These are phyloP conservation scores for Metschnikowia vanudenii DNA, from an alignment of 805 yeast genomes.

Conservation along the genomic window DNA sequence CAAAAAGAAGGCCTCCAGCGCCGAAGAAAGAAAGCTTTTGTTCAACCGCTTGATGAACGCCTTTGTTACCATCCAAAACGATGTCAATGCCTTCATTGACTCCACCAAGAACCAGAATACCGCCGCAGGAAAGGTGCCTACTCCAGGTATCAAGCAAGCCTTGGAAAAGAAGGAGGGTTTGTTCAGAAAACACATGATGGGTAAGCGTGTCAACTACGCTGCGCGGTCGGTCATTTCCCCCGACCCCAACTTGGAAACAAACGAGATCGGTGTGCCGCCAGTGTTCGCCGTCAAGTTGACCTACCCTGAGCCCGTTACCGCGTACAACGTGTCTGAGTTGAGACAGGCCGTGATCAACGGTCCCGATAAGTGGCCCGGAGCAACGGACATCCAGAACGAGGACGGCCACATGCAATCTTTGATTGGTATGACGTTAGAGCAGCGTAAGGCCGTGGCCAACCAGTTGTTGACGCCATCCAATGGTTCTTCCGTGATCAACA, in stretches of 20 bases:
- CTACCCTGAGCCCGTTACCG: conserved; percentile 96
- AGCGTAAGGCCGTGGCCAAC: conserved; percentile 91
- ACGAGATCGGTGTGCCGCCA: conserved; percentile 98
- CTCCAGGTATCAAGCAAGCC: conserved; percentile 97
- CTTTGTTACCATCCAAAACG: conserved; percentile 91
- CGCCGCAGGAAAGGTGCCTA: conserved; percentile 65
- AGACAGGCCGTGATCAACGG: conserved; percentile 96
- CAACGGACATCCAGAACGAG: conserved; percentile 91
- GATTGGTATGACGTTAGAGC: conserved; percentile 87
- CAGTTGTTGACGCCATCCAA: conserved; percentile 86
- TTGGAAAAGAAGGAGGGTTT: conserved; percentile 98
- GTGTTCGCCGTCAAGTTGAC: conserved; percentile 95
- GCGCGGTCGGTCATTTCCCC: conserved; percentile 99
- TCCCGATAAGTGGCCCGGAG: conserved; percentile 99
- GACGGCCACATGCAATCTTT: conserved; percentile 83
- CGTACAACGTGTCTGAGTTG: conserved; percentile 84
- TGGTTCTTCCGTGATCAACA: conserved; percentile 66
- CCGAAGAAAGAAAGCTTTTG: conserved; percentile 69
- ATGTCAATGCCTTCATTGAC: conserved; percentile 91
- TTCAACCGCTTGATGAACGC: conserved; percentile 93
- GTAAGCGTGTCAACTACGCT: conserved; percentile 97
- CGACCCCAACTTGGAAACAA: conserved; percentile 96
- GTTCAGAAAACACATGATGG: conserved; percentile 99
- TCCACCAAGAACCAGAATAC: conserved; percentile 82
- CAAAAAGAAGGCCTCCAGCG: conserved; percentile 51